A percentile compares a stretch with the other conserved stretches of the same genome.
Evolutionary conservation across 805 yeast genomes (phyloP).

Genomic region (Kockiozyma suomiensis): DNA sequence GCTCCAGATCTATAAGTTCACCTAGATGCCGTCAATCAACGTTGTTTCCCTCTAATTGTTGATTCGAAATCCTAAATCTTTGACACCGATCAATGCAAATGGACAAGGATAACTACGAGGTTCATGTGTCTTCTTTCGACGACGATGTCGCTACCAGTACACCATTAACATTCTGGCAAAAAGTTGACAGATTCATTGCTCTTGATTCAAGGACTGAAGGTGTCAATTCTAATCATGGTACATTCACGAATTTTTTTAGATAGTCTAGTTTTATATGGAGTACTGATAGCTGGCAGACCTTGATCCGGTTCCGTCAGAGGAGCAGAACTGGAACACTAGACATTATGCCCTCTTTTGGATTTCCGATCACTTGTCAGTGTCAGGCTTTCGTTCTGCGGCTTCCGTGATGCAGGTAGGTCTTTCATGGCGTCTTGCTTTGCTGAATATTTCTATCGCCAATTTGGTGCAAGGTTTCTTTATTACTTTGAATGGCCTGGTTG

Average conservation of each 20-base stretch:
- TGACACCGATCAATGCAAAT: too few relatives aligned
- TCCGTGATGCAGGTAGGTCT: slow-evolving; percentile 50
- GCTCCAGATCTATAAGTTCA: too few relatives aligned
- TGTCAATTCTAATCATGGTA: slow-evolving; percentile 26
- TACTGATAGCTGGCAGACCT: slow-evolving; percentile 1
- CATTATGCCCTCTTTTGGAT: slow-evolving; percentile 43
- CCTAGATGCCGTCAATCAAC: too few relatives aligned
- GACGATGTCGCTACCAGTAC: background rate
- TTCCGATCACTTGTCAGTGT: slow-evolving; percentile 41
- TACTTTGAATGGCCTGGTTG: slow-evolving; percentile 51
- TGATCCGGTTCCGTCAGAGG: slow-evolving; percentile 30
- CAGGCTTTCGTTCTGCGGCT: slow-evolving; percentile 51
- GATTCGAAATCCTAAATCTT: too few relatives aligned
- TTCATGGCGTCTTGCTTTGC: slow-evolving; percentile 50
- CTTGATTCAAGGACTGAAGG: slow-evolving; percentile 24
- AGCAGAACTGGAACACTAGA: slow-evolving; percentile 53
- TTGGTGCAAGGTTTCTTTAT: slow-evolving; percentile 47
- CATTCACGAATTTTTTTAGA: background rate
- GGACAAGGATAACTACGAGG: slow-evolving; percentile 1
- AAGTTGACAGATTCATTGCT: slow-evolving; percentile 13
- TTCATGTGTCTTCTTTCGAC: background rate
- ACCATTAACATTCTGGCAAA: slow-evolving; percentile 9
- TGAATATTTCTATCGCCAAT: slow-evolving; percentile 50
- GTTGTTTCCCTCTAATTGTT: too few relatives aligned
- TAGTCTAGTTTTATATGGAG: background rate